A percentile compares a stretch with the other conserved stretches of the same genome.
Conservation (phyloP, 2,329 filamentous ascomycete species). For the Calonectria honghensis region DNA sequence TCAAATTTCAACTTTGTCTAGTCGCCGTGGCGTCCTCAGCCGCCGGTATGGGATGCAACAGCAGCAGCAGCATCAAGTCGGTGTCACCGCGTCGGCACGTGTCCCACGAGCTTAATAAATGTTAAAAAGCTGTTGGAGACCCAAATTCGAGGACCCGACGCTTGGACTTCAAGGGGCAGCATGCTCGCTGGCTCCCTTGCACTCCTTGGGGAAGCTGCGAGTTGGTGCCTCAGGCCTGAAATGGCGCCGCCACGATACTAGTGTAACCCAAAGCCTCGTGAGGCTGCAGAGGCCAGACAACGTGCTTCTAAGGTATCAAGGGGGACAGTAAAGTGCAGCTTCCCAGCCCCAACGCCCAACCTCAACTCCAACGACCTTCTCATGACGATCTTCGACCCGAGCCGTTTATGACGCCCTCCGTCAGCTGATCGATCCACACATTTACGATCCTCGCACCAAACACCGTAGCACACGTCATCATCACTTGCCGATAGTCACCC, state of each 20-base stretch:
- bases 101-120: slow-evolving; percentile 1
- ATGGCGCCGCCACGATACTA: neutral
- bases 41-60: neutral
- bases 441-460: slow-evolving; percentile 7
- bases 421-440: slow-evolving; percentile 15
- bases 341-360: slow-evolving; percentile 34
- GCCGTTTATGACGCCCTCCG: slow-evolving; percentile 10
- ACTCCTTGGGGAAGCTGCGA: neutral
- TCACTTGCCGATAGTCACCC: slow-evolving; percentile 12
- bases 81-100: neutral
- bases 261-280: slow-evolving; percentile 43
- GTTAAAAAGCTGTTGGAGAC: neutral
- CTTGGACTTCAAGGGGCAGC: slow-evolving; percentile 12
- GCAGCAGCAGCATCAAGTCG: neutral
- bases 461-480: slow-evolving; percentile 18
- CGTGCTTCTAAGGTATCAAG: slow-evolving; percentile 45
- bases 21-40: neutral
- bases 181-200: neutral
- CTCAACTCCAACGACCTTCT: slow-evolving; percentile 25
- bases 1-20: neutral
- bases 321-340: slow-evolving; percentile 39
- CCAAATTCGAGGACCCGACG: slow-evolving; percentile 7
- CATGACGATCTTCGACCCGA: slow-evolving; percentile 23
- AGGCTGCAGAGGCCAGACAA: slow-evolving; percentile 55
- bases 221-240: slow-evolving; percentile 48